Conservation (phyloP, 495 filamentous ascomycete species). For the Neurospora terricola region DNA sequence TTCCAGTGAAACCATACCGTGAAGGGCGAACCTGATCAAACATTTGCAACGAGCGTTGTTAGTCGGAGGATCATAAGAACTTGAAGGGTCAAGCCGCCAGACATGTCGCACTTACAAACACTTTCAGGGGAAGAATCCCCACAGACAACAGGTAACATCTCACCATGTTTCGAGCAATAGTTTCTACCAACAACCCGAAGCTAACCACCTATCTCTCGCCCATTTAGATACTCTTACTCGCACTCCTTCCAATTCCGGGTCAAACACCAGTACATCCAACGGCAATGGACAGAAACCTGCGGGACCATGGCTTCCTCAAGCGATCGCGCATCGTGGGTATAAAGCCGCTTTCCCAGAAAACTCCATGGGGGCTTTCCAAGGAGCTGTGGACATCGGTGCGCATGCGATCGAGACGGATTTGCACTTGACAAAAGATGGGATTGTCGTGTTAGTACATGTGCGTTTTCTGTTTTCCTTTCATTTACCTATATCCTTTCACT, state of each 20-base stretch:
- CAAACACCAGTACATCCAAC: neutral
- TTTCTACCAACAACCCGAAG: neutral
- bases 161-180: neutral
- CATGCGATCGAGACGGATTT: constrained; percentile 85
- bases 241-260: neutral
- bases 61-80: neutral
- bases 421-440: constrained; percentile 70
- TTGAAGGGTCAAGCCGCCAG: neutral
- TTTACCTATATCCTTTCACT: neutral
- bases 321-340: constrained; percentile 81
- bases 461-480: constrained; percentile 10
- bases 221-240: neutral
- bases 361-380: constrained; percentile 65
- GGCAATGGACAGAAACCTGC: neutral
- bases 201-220: neutral
- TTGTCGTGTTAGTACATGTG: constrained; percentile 80
- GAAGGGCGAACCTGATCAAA: neutral
- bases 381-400: constrained; percentile 60
- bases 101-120: neutral
- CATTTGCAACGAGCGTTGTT: neutral
- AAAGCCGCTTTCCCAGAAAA: constrained; percentile 78
- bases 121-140: neutral
- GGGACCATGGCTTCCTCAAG: constrained; percentile 45
- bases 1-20: neutral
- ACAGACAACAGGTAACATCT: neutral